These are phyloP conservation scores for Trichophyton benhamiae DNA, from an alignment of 2,329 filamentous ascomycete species.

Conservation along the genomic window DNA sequence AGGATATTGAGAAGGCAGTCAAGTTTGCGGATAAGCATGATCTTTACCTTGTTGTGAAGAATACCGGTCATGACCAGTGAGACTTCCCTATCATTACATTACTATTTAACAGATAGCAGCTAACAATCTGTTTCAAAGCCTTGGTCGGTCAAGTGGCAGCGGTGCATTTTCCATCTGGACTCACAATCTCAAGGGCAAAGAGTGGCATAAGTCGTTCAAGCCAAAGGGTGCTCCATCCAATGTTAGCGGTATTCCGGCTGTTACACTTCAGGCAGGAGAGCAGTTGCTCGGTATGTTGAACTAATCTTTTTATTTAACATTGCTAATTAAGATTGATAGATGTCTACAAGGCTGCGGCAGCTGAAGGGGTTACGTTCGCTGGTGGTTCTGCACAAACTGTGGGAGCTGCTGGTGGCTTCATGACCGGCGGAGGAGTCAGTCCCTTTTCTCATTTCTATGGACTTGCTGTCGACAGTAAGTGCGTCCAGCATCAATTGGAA, in stretches of 20 bases:
- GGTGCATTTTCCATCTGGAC: slow-evolving; percentile 21
- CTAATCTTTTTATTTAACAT: neutral
- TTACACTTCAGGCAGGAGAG: slow-evolving; percentile 20
- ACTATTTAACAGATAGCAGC: neutral
- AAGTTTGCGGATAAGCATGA: slow-evolving; percentile 19
- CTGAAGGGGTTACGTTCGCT: slow-evolving; percentile 17
- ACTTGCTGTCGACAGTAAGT: slow-evolving; percentile 20
- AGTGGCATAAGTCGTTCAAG: slow-evolving; percentile 17
- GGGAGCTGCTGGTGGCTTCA: slow-evolving; percentile 20
- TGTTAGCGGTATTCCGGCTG: slow-evolving; percentile 15
- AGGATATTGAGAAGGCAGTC: slow-evolving; percentile 16
- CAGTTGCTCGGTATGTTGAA: slow-evolving; percentile 16
- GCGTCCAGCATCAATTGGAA: too few species aligned
- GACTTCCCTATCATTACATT: slow-evolving; percentile 4
- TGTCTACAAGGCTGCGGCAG: slow-evolving; percentile 18
- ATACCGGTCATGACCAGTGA: slow-evolving; percentile 21
- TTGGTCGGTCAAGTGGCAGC: slow-evolving; percentile 19
- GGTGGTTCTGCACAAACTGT: slow-evolving; percentile 19
- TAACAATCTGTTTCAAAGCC: slow-evolving; percentile 8
- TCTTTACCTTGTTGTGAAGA: slow-evolving; percentile 20
- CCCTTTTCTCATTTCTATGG: slow-evolving; percentile 19
- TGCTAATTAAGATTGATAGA: slow-evolving; percentile 9
- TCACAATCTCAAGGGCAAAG: slow-evolving; percentile 19
- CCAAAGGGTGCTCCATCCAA: slow-evolving; percentile 14
- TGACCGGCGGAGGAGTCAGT: slow-evolving; percentile 21